Percentiles rank a stretch among this genome's conserved stretches.
Conservation (phyloP, 2,329 filamentous ascomycete genomes). For the Neurospora crassa region DNA sequence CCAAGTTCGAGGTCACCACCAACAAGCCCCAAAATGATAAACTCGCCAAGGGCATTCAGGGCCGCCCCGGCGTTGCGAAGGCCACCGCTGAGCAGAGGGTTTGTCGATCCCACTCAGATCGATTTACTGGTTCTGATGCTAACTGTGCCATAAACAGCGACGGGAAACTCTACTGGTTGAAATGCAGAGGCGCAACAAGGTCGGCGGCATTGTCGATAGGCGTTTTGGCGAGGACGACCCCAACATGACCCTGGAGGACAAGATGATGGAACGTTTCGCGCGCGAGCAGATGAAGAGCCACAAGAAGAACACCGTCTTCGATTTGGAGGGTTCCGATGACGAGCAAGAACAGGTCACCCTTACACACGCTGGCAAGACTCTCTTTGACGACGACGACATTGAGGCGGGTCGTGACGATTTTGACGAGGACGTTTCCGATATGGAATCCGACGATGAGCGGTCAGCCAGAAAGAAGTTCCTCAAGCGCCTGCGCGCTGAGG, state of each 20-base stretch:
- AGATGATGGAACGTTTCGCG: conserved; percentile 83
- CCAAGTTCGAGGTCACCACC: conserved; percentile 79
- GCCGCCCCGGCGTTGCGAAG: conserved; percentile 75
- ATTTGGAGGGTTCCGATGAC: conserved; percentile 72
- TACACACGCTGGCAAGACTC: conserved; percentile 73
- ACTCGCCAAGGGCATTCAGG: conserved; percentile 51
- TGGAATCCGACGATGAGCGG: conserved; percentile 44
- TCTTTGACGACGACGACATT: conserved; percentile 56
- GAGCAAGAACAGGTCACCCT: conserved; percentile 52
- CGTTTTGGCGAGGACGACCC: conserved; percentile 95
- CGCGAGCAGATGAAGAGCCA: conserved; percentile 72
- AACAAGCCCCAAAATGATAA: conserved; percentile 44
- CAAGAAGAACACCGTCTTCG: conserved; percentile 74
- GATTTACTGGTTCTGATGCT: neutral
- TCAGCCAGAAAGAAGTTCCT: conserved; percentile 44
- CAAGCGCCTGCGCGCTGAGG: conserved; percentile 46
- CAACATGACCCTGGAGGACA: conserved; percentile 86
- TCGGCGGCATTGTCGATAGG: conserved; percentile 84
- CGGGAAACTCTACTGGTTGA: conserved; percentile 79
- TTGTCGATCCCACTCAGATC: conserved; percentile 19
- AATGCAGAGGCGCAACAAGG: conserved; percentile 80
- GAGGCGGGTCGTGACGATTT: conserved; percentile 60
- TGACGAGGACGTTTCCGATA: conserved; percentile 59
- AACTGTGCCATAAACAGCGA: conserved; percentile 37
- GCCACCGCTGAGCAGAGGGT: conserved; percentile 79